Evolutionary conservation across 768 basidiomycete genomes (phyloP), one percentile per base, ranked within the genome.

Genomic region (Favolaschia claudopus): DNA sequence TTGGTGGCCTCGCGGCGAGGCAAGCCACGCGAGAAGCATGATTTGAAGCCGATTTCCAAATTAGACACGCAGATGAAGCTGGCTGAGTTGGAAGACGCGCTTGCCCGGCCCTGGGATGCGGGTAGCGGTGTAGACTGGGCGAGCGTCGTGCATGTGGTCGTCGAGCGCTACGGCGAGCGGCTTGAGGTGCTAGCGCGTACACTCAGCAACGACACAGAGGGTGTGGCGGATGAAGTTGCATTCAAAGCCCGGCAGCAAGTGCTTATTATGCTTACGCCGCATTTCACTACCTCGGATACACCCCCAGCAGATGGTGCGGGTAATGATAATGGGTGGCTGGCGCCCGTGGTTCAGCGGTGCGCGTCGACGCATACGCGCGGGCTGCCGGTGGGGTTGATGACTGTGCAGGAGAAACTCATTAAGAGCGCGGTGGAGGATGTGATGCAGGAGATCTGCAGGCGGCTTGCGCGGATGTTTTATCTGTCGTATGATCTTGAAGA

Each of bases 11-110:
- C 63, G 6, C 70, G 80, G 2, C 47, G 63, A 1, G 70, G 66
- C 5, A 64, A 74, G 49, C 69, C 74, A 22, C 67, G 79, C 10
- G 69, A 73, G 63, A 61, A 73, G 22, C 76, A 82, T 51, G 72
- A 77, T 9, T 40, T 79, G 15, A 60, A 67, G n/a, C 68, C 67
- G 3, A 77, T 81, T 55, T 69, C 60, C 10, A n/a, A n/a, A n/a
- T n/a, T n/a, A n/a, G n/a, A n/a, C n/a, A n/a, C n/a, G n/a, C 38
- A 42, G 24, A 33, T 28, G 38, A 57, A 57, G 39, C 37, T 42
- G 2, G 22, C 15, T 5, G 55, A 57, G 39, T 47, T 57, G 2
- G 55, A 57, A 37, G 39, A 39, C 17, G 55, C 46, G 15, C 28
- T 57, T 2, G 47, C 46, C 25, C 20, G 28, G 17, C 38, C 46